A percentile compares a stretch with the other conserved stretches of the same genome.
These are phyloP conservation scores for Debaryomyces robertsiae DNA, from an alignment of 1,139 yeast genomes.

Conservation along the genomic window DNA sequence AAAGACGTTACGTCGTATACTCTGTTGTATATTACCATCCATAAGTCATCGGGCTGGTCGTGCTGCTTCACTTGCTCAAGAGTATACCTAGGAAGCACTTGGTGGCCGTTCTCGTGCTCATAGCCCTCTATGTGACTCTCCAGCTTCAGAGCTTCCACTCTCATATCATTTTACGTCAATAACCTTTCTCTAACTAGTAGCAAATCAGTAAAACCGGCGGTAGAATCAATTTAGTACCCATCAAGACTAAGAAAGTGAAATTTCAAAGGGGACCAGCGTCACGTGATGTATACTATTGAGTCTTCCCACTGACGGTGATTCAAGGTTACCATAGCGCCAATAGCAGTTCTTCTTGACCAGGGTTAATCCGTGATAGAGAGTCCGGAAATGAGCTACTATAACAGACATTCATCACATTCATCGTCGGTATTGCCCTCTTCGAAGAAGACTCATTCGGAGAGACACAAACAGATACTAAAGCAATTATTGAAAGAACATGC, in stretches of 20 bases:
- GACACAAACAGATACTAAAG: slow-evolving; percentile 69
- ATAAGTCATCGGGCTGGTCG: slow-evolving; percentile 50
- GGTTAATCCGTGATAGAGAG: too few relatives aligned
- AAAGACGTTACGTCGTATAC: slow-evolving; percentile 61
- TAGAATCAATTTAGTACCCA: not conserved
- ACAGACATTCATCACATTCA: slow-evolving; percentile 5
- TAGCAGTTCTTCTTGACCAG: too few relatives aligned
- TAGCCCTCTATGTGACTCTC: not conserved
- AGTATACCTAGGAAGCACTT: slow-evolving; percentile 16
- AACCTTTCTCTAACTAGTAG: too few relatives aligned
- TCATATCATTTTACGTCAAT: too few relatives aligned
- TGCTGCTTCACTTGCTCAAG: slow-evolving; percentile 49
- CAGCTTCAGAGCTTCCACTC: too few relatives aligned
- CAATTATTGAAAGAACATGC: slow-evolving; percentile 73
- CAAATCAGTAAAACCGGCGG: too few relatives aligned
- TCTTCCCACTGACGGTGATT: too few relatives aligned
- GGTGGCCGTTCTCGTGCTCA: slow-evolving; percentile 2
- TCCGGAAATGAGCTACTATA: slow-evolving; percentile 9
- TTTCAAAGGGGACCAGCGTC: too few relatives aligned
- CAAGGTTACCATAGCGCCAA: not conserved
- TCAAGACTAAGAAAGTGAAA: too few relatives aligned
- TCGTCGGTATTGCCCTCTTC: slow-evolving; percentile 41
- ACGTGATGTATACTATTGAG: too few relatives aligned
- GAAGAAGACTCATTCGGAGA: slow-evolving; percentile 48
- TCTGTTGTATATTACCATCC: slow-evolving; percentile 68